Base-by-base conservation (phyloP, 2,329 filamentous ascomycete genomes). In the Coniella lustricola region DNA sequence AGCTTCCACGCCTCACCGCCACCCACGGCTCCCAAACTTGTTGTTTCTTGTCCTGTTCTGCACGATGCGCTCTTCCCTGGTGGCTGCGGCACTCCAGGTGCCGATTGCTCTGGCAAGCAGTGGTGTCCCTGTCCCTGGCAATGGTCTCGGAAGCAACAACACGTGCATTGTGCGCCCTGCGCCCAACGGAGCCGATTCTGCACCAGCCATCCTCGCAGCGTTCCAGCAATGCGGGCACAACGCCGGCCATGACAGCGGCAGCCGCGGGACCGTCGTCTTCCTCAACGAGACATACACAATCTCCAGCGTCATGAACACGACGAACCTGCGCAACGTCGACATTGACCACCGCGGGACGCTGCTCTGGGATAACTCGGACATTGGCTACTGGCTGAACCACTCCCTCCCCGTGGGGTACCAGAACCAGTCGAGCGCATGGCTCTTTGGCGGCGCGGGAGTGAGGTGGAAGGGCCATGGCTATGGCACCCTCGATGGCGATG, bases 371-470 rank as follows among this genome's bases (percentile, higher is more conserved):
- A 44, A n/a, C n/a, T n/a, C 44, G 14, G 48, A 54, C 16, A 37
- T 54, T 12, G 25, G 18, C 2, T 71, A 70, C 59, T 71, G 68
- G 68, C 57, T 70, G 2, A 59, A 60, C 31, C 56, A 68, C 42
- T 68, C 66, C 2, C 47, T 69, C 2, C 56, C 60, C 0, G 63
- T 71, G n/a, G 67, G 65, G 0, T 69, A 66, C 41, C 68, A 71
- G 51, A 70, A 70, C 43, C 68, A 71, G 38, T 62, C 64, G 14
- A 65, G 67, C 4, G 67, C 67, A 7, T 70, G 64, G 60, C 53
- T 65, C 20, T 57, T 71, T 7, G 69, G 70, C 4, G 72, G 71
- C 1, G 62, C 67, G 8, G 63, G 67, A 29, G 55, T 74, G 12
- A 59, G 60, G 10, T 61, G 71, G 46, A 56, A 68, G 20, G 70